phyloP scores from a whole-genome alignment of 257 asterid genomes.

The Solanum medicagineum region DNA sequence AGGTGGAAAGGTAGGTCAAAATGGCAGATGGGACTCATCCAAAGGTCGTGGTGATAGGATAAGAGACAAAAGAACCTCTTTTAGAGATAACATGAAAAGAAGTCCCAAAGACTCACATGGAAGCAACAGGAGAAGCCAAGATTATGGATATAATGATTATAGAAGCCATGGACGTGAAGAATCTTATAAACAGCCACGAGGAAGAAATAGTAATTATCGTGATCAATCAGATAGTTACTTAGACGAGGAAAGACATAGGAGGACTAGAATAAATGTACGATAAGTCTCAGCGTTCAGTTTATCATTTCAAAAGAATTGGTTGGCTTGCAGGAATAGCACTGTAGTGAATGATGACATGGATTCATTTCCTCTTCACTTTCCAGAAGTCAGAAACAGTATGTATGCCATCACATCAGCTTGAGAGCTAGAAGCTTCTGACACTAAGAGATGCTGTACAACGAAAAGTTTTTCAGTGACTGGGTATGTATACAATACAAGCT shows the following conservation, averaged over 20 bases:
- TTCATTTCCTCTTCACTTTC: background rate
- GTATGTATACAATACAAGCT: background rate
- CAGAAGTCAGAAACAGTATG: background rate
- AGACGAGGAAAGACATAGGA: slow-evolving; percentile 33
- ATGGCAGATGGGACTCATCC: slow-evolving; percentile 5
- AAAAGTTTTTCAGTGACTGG: background rate
- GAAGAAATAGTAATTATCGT: slow-evolving; percentile 22
- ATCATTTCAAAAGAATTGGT: background rate
- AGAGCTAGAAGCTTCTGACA: background rate
- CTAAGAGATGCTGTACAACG: background rate
- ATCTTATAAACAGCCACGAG: slow-evolving; percentile 31
- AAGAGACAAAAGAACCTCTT: slow-evolving; percentile 10
- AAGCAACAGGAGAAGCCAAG: slow-evolving; percentile 20
- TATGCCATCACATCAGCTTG: background rate
- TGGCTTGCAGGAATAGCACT: background rate
- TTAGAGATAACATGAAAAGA: slow-evolving; percentile 16
- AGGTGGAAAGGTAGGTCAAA: slow-evolving; percentile 12
- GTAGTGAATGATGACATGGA: background rate
- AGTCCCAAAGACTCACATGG: slow-evolving; percentile 26
- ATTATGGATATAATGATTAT: slow-evolving; percentile 13
- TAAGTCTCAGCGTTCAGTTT: slow-evolving; percentile 4
- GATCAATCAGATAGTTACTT: slow-evolving; percentile 26
- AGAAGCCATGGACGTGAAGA: slow-evolving; percentile 26
- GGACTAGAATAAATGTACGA: slow-evolving; percentile 69
- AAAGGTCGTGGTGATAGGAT: slow-evolving; percentile 11